Conservation (phyloP, 495 filamentous ascomycete genomes). For the Penicillium bovifimosum region DNA sequence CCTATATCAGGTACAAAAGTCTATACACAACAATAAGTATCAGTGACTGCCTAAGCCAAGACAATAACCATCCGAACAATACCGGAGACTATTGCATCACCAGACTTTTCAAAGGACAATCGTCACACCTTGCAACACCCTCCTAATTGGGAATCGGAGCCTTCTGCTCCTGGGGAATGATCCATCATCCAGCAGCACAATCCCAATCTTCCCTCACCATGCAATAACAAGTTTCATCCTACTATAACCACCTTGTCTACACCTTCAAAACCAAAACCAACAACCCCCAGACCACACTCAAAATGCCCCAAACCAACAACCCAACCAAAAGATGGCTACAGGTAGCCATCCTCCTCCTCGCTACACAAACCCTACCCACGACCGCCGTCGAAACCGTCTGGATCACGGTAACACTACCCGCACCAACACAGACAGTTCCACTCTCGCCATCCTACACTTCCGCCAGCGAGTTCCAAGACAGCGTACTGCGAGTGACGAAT, state of each 20-base stretch:
- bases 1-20: background rate
- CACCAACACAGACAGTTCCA: slow-evolving; percentile 22
- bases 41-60: background rate
- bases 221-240: background rate
- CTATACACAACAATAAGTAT: background rate
- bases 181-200: background rate
- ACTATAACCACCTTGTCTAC: background rate
- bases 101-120: background rate
- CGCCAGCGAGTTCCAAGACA: slow-evolving; percentile 44
- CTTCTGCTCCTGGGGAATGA: background rate
- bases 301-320: background rate
- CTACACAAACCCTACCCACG: background rate
- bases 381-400: background rate
- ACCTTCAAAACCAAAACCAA: background rate
- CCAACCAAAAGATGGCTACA: background rate
- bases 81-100: background rate
- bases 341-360: background rate
- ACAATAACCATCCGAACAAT: background rate
- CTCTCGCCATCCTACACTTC: slow-evolving; percentile 45
- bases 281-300: background rate
- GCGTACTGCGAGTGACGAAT: slow-evolving; percentile 63
- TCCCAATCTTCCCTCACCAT: background rate
- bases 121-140: background rate
- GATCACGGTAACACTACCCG: slow-evolving; percentile 19
- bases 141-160: slow-evolving; percentile 1